Conservation (phyloP, 768 basidiomycete species). For the Rossbeevera mucosa region DNA sequence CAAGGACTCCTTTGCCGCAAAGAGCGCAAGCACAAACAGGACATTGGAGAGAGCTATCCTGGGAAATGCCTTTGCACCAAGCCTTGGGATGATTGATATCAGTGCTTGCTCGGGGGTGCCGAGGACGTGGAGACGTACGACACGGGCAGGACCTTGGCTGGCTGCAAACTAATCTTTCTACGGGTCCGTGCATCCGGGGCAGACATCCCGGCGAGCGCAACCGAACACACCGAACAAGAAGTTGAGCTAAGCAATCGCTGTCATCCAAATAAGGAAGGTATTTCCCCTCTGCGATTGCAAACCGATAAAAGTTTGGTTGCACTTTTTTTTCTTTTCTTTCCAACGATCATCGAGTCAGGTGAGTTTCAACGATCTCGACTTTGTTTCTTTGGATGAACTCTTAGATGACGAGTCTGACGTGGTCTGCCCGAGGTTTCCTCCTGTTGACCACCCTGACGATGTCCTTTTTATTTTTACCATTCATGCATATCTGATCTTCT, state of each 20-base stretch:
- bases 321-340: conserved; percentile 8
- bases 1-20: conserved; percentile 63
- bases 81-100: conserved; percentile 31
- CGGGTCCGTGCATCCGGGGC: conserved; percentile 64
- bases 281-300: conserved; percentile 13
- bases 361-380: conserved; percentile 7
- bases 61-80: conserved; percentile 50
- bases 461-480: conserved; percentile 64
- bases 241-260: neutral
- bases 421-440: conserved; percentile 57
- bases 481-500: conserved; percentile 83
- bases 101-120: neutral
- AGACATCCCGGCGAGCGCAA: conserved; percentile 40
- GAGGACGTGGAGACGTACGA: conserved; percentile 40
- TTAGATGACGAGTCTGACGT: conserved; percentile 83
- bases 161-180: conserved; percentile 58
- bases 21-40: conserved; percentile 57
- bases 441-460: conserved; percentile 56
- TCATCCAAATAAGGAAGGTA: conserved; percentile 14
- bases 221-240: neutral
- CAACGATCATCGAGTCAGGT: conserved; percentile 14
- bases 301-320: conserved; percentile 10
- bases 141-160: conserved; percentile 47
- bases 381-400: conserved; percentile 39
- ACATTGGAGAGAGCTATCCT: conserved; percentile 58